Base-by-base conservation (phyloP, 2,329 filamentous ascomycete species). In the Aspergillus sp. region DNA sequence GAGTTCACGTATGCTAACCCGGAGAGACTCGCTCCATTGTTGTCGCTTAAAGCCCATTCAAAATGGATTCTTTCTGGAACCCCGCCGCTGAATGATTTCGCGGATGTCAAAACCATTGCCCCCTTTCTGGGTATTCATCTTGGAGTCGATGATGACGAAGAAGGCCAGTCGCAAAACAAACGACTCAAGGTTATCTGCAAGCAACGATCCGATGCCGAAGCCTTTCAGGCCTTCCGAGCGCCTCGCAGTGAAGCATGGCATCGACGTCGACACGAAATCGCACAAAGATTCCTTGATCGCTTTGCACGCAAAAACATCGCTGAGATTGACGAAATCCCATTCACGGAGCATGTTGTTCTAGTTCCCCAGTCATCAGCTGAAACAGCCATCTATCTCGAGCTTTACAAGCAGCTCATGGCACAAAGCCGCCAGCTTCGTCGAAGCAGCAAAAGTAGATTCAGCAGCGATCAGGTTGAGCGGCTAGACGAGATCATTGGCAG, bases 21-120 rank as follows among this genome's bases (percentile, higher is more conserved):
- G 11, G 59, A 71, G 39, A 63, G 68, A 40, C 62, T 69, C 46
- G 58, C 68, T 1, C 65, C 69, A 0, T 61, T 81, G 5, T 63
- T 71, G 6, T 65, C 63, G 1, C 53, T 83, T 1, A 56, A 70
- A 27, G 72, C 77, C 8, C 65, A 71, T 34, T 78, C 75, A 33
- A 74, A 73, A 42, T 85, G 82, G 81, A 68, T 82, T 6, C 64
- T 86, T 2, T 85, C 81, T 0, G 82, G 78, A 3, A 86, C 82
- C 1, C 82, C 82, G 1, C 69, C 72, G 0, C 55, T 84, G 3
- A 69, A 71, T 5, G 74, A 78, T 42, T 82, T 82, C 52, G 71
- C 74, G 1, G 78, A 83, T 48, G 67, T 85, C 7, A 78, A 82
- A 40, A 71, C 70, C 11, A 79, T 84, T 45, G 79, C 79, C 1